Base-by-base conservation (phyloP, 345 rosid genomes). In the Physaria fendleri region DNA sequence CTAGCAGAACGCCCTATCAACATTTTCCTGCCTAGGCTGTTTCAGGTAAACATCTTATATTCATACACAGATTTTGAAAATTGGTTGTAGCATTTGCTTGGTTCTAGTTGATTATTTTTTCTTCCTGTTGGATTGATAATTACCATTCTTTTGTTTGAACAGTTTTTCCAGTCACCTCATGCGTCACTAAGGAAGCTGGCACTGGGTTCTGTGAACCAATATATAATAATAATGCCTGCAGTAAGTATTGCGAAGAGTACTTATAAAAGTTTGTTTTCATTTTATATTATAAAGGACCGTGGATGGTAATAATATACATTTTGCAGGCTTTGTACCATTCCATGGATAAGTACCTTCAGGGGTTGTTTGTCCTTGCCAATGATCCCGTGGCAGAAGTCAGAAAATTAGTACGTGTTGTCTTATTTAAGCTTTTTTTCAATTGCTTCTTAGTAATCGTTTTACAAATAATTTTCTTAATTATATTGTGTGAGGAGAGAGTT, bases 161-260 rank as follows among this genome's bases (percentile, higher is more conserved):
- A 93, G 99, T 71, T 90, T 75, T 93, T 93, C 68, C 92, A 79
- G 74, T 93, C 99, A 9, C 85, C 95, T 8, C 95, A 90, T 73
- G 39, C 88, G 56, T 77, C 90, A 14, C 67, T 93, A 59, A 85
- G 88, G 75, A 93, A 83, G 77, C 87, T 85, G 61, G 82, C 99
- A 40, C 58, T 93, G 77, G 85, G 85, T 65, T 90, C 88, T 42
- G 84, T 93, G 66, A 89, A 93, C 74, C 88, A 89, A 52, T 93
- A 74, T 71, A 76, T 93, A 52, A 85, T 87, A 81, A 64, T 84
- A 76, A 90, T 93, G 99, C 99, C 99, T 54, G 80, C 95, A 50
- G 99, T 90, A 76, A 85, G 97, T 83, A 61, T 65, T 38, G 8
- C 42, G 59, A 46, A 47, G 27, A 21, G 53, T 40, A 53, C 47